Evolutionary conservation across 2,329 filamentous ascomycete species (phyloP), one percentile per base, ranked within the genome.

Genomic region (Pseudogymnoascus destructans): DNA sequence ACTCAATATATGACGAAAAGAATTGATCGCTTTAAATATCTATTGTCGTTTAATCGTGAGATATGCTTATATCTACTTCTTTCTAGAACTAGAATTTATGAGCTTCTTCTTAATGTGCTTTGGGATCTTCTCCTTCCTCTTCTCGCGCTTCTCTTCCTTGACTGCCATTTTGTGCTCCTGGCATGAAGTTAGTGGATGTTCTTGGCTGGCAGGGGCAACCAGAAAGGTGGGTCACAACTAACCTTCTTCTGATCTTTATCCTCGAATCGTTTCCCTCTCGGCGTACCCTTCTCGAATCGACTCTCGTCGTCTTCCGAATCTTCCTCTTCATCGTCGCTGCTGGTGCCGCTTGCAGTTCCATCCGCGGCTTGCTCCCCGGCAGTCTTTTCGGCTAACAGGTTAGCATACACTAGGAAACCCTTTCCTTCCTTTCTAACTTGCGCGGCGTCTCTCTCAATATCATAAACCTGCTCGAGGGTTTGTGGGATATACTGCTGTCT

Each of bases 401-500:
- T 87, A 62, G 84, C 83, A 73, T 97, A 97, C 1, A 95, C 82
- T 0, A 96, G 77, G n/a, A 86, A 82, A 10, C 82, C 80, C 17
- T 85, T 87, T 63, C 86, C 79, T 4, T 89, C 90, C 42, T 82
- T 78, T 6, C 81, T 81, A 19, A 95, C 79, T 69, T 84, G 84
- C 65, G 89, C 85, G 1, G 84, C 88, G 65, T 97, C 93, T 65
- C 91, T 86, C 72, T 97, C 93, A 56, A 95, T 84, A 69, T 98
- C 91, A 71, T 96, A 96, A 3, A 98, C 92, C 68, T 98, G 89
- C 64, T 97, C 88, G 42, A 98, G 77, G 0, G 88, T 97, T 71
- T 95, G 91, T 0, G 93, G 93, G 57, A 98, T 97, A 71, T 95
- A 98, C 70, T 96, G 89, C 67, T 95, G 87, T 66, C 92, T 81